phyloP scores from a whole-genome alignment of 306 rosid species.

The Pyrus pyrifolia region DNA sequence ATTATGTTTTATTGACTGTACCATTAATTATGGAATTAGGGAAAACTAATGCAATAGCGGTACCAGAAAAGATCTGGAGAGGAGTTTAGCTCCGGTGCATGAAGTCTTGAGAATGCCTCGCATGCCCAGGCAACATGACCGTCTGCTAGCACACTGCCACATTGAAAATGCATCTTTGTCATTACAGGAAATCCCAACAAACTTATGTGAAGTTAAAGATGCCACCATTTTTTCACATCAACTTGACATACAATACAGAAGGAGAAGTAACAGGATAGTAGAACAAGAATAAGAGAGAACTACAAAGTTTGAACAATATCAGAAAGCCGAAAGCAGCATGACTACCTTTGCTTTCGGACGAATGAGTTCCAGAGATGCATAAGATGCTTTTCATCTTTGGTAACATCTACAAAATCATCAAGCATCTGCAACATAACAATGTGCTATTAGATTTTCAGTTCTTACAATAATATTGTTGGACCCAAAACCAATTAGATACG shows the following conservation, averaged over 20 bases:
- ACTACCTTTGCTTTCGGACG: conserved; percentile 85
- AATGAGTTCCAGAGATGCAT: conserved; percentile 99
- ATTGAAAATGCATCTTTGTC: background rate
- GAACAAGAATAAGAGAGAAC: background rate
- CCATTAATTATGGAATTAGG: background rate
- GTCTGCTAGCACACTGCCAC: conserved; percentile 86
- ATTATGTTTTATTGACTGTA: background rate
- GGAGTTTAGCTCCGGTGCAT: conserved; percentile 58
- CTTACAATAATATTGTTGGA: background rate
- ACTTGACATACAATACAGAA: background rate
- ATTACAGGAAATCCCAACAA: background rate
- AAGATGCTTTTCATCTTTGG: conserved; percentile 84
- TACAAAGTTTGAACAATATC: background rate
- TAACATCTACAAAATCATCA: conserved; percentile 98
- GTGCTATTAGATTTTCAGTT: conserved; percentile 18
- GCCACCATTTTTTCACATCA: background rate
- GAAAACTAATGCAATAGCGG: background rate
- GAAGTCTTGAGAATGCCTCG: conserved; percentile 91
- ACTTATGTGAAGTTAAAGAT: conserved; percentile 4
- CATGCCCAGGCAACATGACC: conserved; percentile 98
- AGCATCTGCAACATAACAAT: conserved; percentile 73
- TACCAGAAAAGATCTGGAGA: conserved; percentile 82
- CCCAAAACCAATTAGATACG: background rate
- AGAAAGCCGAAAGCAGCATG: conserved; percentile 15
- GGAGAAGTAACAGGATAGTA: background rate